These are phyloP conservation scores for Cadophora gregata DNA, from an alignment of 2,329 filamentous ascomycete species.

Conservation along the genomic window DNA sequence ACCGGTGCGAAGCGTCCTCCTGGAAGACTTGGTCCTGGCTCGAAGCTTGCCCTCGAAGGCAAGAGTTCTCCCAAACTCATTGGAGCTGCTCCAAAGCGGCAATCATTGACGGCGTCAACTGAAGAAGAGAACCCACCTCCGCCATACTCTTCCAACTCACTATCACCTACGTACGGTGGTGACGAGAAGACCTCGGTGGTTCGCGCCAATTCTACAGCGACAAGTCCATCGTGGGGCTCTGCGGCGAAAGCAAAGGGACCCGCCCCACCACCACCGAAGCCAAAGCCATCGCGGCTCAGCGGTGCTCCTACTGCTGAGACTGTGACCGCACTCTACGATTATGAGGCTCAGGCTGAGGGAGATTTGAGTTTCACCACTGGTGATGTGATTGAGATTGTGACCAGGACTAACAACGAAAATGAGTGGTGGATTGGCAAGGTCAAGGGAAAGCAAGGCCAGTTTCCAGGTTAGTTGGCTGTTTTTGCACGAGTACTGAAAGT, in stretches of 20 bases:
- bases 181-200: conserved; percentile 42
- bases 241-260: conserved; percentile 71
- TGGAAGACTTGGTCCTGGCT: conserved; percentile 36
- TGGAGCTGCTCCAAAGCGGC: conserved; percentile 45
- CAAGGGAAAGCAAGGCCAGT: conserved; percentile 83
- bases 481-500: conserved; percentile 1
- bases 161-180: conserved; percentile 35
- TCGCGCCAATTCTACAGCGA: conserved; percentile 49
- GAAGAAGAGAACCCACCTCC: conserved; percentile 70
- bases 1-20: conserved; percentile 67
- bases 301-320: conserved; percentile 72
- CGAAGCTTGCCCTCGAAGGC: conserved; percentile 43
- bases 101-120: conserved; percentile 42
- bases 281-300: conserved; percentile 79
- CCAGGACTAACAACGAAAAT: conserved; percentile 85
- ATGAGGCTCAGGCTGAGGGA: conserved; percentile 92
- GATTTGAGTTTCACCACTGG: conserved; percentile 90
- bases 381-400: conserved; percentile 87
- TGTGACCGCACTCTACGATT: conserved; percentile 93
- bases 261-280: conserved; percentile 73
- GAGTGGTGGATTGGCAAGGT: conserved; percentile 96
- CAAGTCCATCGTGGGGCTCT: conserved; percentile 48
- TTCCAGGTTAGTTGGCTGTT: conserved; percentile 73
- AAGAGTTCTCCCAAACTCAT: conserved; percentile 43
- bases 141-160: conserved; percentile 63